phyloP scores from a whole-genome alignment of 2,329 filamentous ascomycete species.

The Cadophora sp. region DNA sequence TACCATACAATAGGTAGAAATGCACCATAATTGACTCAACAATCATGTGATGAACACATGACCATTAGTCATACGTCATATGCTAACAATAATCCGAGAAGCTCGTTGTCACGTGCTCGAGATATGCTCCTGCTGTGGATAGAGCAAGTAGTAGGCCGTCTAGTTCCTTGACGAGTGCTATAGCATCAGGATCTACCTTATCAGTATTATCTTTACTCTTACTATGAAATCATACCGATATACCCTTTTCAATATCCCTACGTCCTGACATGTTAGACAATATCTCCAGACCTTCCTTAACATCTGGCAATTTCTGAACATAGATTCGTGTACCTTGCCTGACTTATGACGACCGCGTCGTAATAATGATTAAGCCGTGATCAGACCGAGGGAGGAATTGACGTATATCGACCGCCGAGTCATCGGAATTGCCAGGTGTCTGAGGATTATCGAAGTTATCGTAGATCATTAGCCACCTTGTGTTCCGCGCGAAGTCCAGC shows the following conservation, averaged over 20 bases:
- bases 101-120: neutral
- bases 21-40: too few species aligned
- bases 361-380: neutral
- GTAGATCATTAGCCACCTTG: too few species aligned
- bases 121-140: neutral
- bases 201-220: slow-evolving; percentile 21
- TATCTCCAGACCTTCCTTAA: neutral
- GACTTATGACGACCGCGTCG: neutral
- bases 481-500: neutral
- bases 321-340: neutral
- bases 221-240: slow-evolving; percentile 25
- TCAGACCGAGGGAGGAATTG: neutral
- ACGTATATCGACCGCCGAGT: neutral
- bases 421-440: neutral
- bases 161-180: neutral
- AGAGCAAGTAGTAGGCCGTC: neutral
- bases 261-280: neutral
- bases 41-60: too few species aligned
- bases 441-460: neutral
- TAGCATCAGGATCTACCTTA: slow-evolving; percentile 16
- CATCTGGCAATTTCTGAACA: neutral
- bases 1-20: too few species aligned
- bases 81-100: slow-evolving; percentile 1
- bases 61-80: too few species aligned
- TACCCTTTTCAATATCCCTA: slow-evolving; percentile 24